Percentiles rank a stretch among this genome's conserved stretches.
Evolutionary conservation across 2,329 filamentous ascomycete species (phyloP).

Genomic region (Pseudonectria foliicola): DNA sequence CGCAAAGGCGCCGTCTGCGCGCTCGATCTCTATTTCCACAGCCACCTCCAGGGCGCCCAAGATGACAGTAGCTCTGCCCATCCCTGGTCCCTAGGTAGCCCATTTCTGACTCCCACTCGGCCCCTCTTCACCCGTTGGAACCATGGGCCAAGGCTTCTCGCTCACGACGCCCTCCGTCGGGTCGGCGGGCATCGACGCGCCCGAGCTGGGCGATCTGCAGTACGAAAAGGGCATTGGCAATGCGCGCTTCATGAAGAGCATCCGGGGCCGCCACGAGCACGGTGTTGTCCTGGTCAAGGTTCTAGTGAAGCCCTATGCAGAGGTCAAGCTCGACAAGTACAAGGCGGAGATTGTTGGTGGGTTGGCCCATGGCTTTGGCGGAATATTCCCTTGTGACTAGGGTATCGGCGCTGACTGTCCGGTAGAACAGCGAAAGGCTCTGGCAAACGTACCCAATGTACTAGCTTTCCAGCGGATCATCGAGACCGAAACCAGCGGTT

Average conservation of each 20-base stretch:
- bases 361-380: slow-evolving; percentile 17
- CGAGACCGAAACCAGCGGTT: slow-evolving; percentile 86
- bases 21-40: background rate
- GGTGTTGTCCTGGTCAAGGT: slow-evolving; percentile 92
- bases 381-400: too few relatives aligned
- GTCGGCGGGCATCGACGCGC: slow-evolving; percentile 86
- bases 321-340: slow-evolving; percentile 74
- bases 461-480: slow-evolving; percentile 83
- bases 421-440: slow-evolving; percentile 67
- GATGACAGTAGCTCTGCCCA: slow-evolving; percentile 17
- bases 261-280: slow-evolving; percentile 82
- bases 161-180: slow-evolving; percentile 86
- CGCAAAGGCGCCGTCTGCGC: too few relatives aligned
- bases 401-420: too few relatives aligned
- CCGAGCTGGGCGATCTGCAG: slow-evolving; percentile 80
- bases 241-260: slow-evolving; percentile 93
- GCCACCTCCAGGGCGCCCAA: slow-evolving; percentile 8
- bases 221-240: slow-evolving; percentile 91
- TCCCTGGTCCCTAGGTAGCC: slow-evolving; percentile 19
- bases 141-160: slow-evolving; percentile 96
- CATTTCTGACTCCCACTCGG: slow-evolving; percentile 13
- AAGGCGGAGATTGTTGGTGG: slow-evolving; percentile 67
- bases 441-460: slow-evolving; percentile 83
- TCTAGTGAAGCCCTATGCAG: slow-evolving; percentile 83
- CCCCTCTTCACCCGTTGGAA: slow-evolving; percentile 7